Percentiles rank a stretch among this genome's conserved stretches.
These are phyloP conservation scores for Picochlorum sp. DNA, from an alignment of 139 green algal species.

Conservation along the genomic window DNA sequence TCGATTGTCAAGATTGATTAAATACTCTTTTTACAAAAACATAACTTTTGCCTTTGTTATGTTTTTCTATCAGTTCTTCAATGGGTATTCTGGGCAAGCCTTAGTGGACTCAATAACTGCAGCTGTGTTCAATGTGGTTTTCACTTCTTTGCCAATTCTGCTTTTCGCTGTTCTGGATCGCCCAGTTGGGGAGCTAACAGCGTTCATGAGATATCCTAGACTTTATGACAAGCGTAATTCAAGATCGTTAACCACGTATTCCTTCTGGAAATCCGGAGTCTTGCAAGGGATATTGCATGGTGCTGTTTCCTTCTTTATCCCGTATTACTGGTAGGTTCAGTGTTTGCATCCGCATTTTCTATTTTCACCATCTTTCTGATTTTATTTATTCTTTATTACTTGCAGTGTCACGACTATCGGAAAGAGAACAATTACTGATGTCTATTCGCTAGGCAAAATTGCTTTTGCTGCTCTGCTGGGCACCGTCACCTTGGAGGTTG, in stretches of 20 bases:
- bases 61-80: constrained; percentile 53
- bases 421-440: constrained; percentile 25
- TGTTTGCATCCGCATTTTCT: too few relatives aligned
- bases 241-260: constrained; percentile 24
- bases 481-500: constrained; percentile 52
- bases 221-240: constrained; percentile 43
- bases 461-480: constrained; percentile 43
- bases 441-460: constrained; percentile 43
- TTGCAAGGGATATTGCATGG: constrained; percentile 26
- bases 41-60: constrained; percentile 80
- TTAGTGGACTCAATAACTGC: constrained; percentile 45
- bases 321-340: too few relatives aligned
- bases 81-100: constrained; percentile 20
- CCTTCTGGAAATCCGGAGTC: constrained; percentile 48
- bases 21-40: constrained; percentile 99
- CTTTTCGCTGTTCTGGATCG: constrained; percentile 68
- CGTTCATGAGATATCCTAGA: constrained; percentile 38
- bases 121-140: constrained; percentile 51
- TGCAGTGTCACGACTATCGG: constrained; percentile 14
- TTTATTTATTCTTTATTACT: too few relatives aligned
- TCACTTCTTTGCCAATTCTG: constrained; percentile 75
- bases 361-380: too few relatives aligned
- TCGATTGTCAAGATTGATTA: constrained; percentile 70
- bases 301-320: constrained; percentile 52
- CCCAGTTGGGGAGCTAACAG: constrained; percentile 26